These are phyloP conservation scores for Solanum pimpinellifolium DNA, from an alignment of 257 asterid species.

Conservation along the genomic window DNA sequence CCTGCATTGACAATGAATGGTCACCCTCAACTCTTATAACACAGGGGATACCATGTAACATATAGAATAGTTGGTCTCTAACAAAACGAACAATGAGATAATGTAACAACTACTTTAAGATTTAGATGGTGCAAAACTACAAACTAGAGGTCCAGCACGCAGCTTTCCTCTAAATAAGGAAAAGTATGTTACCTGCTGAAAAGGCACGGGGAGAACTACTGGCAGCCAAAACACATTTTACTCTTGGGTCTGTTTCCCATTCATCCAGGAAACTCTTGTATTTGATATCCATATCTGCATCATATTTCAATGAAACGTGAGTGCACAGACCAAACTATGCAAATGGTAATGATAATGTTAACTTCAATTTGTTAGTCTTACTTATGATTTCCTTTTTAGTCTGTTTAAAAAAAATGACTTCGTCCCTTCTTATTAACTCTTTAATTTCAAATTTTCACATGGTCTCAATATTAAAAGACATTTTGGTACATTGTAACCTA, in stretches of 20 bases:
- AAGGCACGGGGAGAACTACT: conserved; percentile 90
- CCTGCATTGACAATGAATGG: conserved; percentile 64
- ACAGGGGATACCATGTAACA: neutral
- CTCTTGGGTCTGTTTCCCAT: conserved; percentile 86
- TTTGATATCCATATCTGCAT: conserved; percentile 79
- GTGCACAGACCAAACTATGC: neutral
- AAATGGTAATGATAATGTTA: neutral
- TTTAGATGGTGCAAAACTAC: neutral
- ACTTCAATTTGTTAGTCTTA: neutral
- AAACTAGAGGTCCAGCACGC: neutral
- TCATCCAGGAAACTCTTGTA: conserved; percentile 76
- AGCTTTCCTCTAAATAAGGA: neutral
- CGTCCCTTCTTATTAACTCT: neutral
- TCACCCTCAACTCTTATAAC: conserved; percentile 32
- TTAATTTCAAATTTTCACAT: neutral
- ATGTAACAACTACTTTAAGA: neutral
- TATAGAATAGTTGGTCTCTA: neutral
- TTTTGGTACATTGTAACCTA: neutral
- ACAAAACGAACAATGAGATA: neutral
- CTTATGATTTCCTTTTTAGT: neutral
- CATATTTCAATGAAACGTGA: neutral
- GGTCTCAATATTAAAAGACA: neutral
- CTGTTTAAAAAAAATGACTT: neutral
- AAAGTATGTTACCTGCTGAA: conserved; percentile 66
- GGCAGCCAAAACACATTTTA: conserved; percentile 81